These are phyloP conservation scores for Camellia japonica DNA, from an alignment of 148 eudicot species.

Conservation along the genomic window DNA sequence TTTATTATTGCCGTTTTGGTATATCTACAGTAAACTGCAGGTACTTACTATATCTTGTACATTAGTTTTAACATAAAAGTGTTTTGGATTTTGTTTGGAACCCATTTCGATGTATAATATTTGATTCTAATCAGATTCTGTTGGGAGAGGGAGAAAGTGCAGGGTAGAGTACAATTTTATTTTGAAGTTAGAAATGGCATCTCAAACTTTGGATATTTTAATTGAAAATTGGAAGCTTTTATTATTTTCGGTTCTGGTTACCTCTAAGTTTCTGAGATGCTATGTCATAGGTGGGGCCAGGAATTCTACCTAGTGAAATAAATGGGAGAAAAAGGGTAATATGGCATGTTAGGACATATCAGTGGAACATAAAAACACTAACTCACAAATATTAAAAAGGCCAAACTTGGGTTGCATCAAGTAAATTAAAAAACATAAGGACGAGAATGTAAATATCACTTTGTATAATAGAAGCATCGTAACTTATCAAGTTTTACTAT, in stretches of 20 bases:
- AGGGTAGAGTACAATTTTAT: neutral
- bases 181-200: neutral
- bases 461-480: neutral
- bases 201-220: neutral
- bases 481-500: neutral
- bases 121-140: neutral
- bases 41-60: constrained; percentile 27
- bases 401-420: neutral
- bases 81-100: neutral
- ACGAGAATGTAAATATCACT: neutral
- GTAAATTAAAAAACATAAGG: neutral
- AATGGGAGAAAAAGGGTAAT: neutral
- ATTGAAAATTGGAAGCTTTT: neutral
- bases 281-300: neutral
- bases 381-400: neutral
- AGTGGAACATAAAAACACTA: neutral
- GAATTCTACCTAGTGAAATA: neutral
- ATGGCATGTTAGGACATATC: neutral
- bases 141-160: neutral
- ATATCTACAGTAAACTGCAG: constrained; percentile 82
- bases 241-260: neutral
- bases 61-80: neutral
- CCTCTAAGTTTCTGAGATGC: neutral
- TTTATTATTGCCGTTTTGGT: constrained; percentile 84
- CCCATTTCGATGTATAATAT: neutral